Percentiles rank a stretch among this genome's conserved stretches.
These are phyloP conservation scores for Rhizophlyctis rosea DNA, from an alignment of 192 early-diverging fungal species.

Conservation along the genomic window DNA sequence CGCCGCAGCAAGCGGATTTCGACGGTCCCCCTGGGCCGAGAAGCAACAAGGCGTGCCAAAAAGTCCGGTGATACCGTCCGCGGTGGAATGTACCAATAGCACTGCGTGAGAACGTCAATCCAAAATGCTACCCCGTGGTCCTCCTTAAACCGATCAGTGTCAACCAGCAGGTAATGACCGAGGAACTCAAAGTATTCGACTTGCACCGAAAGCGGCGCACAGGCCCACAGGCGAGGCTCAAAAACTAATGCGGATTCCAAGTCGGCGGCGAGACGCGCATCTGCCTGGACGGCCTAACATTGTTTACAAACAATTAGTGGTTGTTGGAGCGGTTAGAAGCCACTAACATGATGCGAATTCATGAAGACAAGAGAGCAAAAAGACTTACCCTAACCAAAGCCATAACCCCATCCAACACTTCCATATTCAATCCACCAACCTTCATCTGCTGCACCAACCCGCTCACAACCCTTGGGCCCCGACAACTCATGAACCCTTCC, in stretches of 20 bases:
- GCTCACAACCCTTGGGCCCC: constrained; percentile 36
- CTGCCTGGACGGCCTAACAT: not conserved
- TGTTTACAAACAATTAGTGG: not conserved
- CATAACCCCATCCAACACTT: constrained; percentile 33
- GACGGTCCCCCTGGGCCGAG: not conserved
- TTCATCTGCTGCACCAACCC: constrained; percentile 36
- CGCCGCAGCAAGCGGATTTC: not conserved
- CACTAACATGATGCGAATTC: not conserved
- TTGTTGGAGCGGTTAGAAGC: not conserved
- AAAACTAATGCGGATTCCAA: constrained; percentile 34
- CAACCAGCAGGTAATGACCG: constrained; percentile 6
- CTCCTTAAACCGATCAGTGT: constrained; percentile 20
- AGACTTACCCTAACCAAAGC: constrained; percentile 24
- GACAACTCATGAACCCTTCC: constrained; percentile 26
- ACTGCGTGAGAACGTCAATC: constrained; percentile 36
- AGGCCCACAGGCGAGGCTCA: constrained; percentile 36
- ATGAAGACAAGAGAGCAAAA: not conserved
- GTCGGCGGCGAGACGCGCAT: not conserved
- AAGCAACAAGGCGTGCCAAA: not conserved
- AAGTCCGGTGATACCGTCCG: not conserved
- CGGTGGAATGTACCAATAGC: constrained; percentile 32
- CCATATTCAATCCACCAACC: constrained; percentile 24
- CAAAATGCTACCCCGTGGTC: constrained; percentile 32
- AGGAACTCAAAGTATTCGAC: constrained; percentile 37
- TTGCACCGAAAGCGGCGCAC: constrained; percentile 26